phyloP scores from a whole-genome alignment of 2,329 filamentous ascomycete genomes.

The Falciphora oryzae region DNA sequence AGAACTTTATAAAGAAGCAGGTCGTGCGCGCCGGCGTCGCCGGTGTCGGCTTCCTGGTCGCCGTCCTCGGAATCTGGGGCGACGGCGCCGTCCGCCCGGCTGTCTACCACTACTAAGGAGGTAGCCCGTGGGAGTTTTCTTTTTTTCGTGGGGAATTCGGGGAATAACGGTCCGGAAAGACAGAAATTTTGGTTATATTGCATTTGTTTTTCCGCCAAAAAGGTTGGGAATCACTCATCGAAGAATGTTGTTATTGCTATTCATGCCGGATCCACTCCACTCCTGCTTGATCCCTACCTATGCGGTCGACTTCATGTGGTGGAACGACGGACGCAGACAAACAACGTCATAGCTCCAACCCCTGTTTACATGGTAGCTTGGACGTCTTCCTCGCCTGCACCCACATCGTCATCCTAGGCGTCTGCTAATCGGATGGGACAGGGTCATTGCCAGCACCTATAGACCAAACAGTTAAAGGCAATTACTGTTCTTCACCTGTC shows the following conservation, averaged over 20 bases:
- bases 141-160: not conserved
- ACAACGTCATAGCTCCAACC: no score
- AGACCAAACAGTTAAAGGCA: not conserved
- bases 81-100: constrained; percentile 38
- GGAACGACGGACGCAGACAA: not conserved
- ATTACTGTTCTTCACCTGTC: not conserved
- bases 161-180: not conserved
- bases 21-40: constrained; percentile 47
- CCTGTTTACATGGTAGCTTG: not conserved
- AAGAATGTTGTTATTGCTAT: not conserved
- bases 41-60: constrained; percentile 53
- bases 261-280: not conserved
- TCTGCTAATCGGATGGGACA: not conserved
- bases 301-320: not conserved
- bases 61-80: constrained; percentile 61
- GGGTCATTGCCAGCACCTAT: not conserved
- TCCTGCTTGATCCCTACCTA: not conserved
- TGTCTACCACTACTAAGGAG: constrained; percentile 3
- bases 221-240: not conserved
- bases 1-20: constrained; percentile 49
- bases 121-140: not conserved
- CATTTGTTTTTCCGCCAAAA: not conserved
- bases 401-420: not conserved
- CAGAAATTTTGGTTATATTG: not conserved
- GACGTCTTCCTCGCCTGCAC: not conserved